Evolutionary conservation across 1,284 basidiomycete species (phyloP).

Genomic region (Microbotryum scabiosae): DNA sequence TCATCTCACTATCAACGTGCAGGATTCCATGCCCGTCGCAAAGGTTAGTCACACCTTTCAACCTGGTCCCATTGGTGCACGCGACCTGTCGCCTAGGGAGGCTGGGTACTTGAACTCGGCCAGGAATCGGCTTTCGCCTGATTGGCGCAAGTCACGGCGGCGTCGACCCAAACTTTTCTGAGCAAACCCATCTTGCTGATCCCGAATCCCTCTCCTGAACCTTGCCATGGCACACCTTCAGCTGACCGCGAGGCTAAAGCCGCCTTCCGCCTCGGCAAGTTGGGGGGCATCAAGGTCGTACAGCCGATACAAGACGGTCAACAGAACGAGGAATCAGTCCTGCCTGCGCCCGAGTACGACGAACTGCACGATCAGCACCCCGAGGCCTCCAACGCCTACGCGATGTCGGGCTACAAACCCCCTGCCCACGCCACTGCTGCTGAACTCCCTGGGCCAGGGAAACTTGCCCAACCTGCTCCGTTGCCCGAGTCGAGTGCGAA

Average conservation of each 20-base stretch:
- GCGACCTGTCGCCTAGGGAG: background rate
- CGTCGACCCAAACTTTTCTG: too few relatives aligned
- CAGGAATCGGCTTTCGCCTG: background rate
- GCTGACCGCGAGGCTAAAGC: constrained; percentile 13
- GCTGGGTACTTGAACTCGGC: background rate
- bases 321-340: too few relatives aligned
- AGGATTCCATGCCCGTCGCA: constrained; percentile 28
- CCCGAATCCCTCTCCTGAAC: too few relatives aligned
- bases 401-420: background rate
- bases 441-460: constrained; percentile 2
- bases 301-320: constrained; percentile 1
- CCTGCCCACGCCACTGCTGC: background rate
- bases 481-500: constrained; percentile 1
- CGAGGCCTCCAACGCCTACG: background rate
- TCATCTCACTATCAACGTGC: background rate
- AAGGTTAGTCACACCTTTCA: background rate
- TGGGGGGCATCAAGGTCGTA: constrained; percentile 11
- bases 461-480: constrained; percentile 10
- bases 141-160: background rate
- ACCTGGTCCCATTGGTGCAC: too few relatives aligned
- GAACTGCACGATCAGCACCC: background rate
- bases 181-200: too few relatives aligned
- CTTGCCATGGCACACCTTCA: background rate
- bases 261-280: constrained; percentile 11
- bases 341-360: constrained; percentile 11